Conservation (phyloP, 371 early-diverging fungal species). For the Cokeromyces recurvatus region DNA sequence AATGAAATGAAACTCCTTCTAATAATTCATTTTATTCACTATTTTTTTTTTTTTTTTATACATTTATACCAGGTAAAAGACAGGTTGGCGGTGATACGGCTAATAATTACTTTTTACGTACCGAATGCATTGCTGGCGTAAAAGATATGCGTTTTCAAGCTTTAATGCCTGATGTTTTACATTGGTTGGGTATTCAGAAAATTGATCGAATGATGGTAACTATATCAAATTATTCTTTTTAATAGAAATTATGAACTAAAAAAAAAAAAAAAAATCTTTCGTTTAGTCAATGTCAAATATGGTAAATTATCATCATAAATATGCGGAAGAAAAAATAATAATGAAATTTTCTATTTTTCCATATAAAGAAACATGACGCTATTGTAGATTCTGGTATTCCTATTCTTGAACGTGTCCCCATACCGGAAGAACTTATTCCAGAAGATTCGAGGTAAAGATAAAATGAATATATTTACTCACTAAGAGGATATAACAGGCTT, state of each 20-base stretch:
- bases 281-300: slow-evolving; percentile 80
- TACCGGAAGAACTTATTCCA: slow-evolving; percentile 88
- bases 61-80: slow-evolving; percentile 46
- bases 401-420: slow-evolving; percentile 85
- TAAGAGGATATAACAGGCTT: too few relatives aligned
- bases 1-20: too few relatives aligned
- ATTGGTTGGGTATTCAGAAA: slow-evolving; percentile 94
- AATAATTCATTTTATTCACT: too few relatives aligned
- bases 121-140: slow-evolving; percentile 94
- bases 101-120: slow-evolving; percentile 84
- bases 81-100: slow-evolving; percentile 92
- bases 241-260: too few relatives aligned
- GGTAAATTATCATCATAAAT: slow-evolving; percentile 20
- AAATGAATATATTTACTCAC: background rate
- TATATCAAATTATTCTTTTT: slow-evolving; percentile 12
- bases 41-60: background rate
- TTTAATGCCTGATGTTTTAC: slow-evolving; percentile 95
- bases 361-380: slow-evolving; percentile 85
- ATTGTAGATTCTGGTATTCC: slow-evolving; percentile 89
- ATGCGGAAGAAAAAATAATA: background rate
- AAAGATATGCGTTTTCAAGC: slow-evolving; percentile 98
- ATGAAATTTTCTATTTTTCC: background rate
- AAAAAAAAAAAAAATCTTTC: too few relatives aligned
- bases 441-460: slow-evolving; percentile 68
- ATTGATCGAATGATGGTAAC: slow-evolving; percentile 89